Evolutionary conservation across 2,329 filamentous ascomycete species (phyloP).

Genomic region (Alternaria triticimaculans): DNA sequence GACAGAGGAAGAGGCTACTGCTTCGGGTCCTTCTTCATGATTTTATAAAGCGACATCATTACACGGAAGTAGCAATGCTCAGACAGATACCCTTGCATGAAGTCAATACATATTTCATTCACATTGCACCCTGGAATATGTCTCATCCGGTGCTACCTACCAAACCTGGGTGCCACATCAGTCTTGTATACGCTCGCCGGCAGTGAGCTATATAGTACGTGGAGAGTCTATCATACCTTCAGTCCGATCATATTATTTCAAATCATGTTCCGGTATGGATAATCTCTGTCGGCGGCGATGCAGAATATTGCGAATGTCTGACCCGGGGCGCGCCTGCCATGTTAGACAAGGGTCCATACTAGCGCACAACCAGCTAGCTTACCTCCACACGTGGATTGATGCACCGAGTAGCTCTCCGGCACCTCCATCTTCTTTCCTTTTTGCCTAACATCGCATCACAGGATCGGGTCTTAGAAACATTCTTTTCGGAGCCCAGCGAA

Average conservation of each 20-base stretch:
- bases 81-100: not conserved
- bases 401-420: not conserved
- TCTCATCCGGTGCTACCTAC: not conserved
- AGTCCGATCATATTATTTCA: not conserved
- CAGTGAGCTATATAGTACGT: not conserved
- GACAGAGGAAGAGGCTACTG: not conserved
- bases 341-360: conserved; percentile 4
- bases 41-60: not conserved
- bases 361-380: conserved; percentile 5
- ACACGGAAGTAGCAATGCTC: not conserved
- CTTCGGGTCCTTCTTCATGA: not conserved
- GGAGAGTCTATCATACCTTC: not conserved
- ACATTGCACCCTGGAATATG: not conserved
- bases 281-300: not conserved
- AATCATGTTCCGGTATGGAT: not conserved
- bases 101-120: not conserved
- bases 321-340: not conserved
- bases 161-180: not conserved
- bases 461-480: not conserved
- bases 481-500: not conserved
- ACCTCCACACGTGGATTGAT: not conserved
- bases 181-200: not conserved
- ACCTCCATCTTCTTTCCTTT: not conserved
- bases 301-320: not conserved
- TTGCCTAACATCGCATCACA: not conserved